Evolutionary conservation across 1,139 yeast species (phyloP), one percentile per base, ranked within the genome.

Genomic region (Torulaspora pretoriensis): DNA sequence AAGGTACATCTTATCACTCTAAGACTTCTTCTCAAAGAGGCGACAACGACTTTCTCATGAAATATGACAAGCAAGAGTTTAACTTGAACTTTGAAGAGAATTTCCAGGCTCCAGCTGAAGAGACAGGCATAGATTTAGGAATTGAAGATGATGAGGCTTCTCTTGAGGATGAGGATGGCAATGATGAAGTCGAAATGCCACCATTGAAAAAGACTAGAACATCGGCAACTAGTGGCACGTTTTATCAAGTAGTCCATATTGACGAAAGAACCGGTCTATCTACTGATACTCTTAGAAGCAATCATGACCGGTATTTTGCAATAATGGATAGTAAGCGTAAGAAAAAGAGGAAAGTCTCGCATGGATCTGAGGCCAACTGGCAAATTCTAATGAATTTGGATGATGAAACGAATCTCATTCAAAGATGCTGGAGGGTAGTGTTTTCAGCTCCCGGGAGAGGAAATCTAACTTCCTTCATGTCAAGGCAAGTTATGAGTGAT

Each of bases 251-350:
- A 12, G 40, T 61, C 2, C 49, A 43, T 36, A 19, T 42, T 19
- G 66, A 62, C 47, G 54, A 50, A 17, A 51, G 49, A 36, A 59
- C 54, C 3, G 57, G 62, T 16, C 33, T 57, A n/a, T 38, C 54
- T 7, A 62, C 62, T 2, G 65, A 60, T 6, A 40, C 40, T 9
- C 42, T 62, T 30, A 51, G 62, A 39, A 34, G 34, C 8, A 54
- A 59, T 34, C 53, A 51, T 43, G 55, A 47, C 10, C 40, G 47
- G 22, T 62, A 62, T 43, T 29, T 45, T 19, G 49, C 43, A 12
- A 12, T 33, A 1, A 62, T 62, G 66, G 49, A 46, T 10, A 12
- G 36, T 23, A 42, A 39, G 24, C 41, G 28, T 25, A 29, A 25
- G 40, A 27, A 33, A 25, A 40, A 37, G 25, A 43, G 17, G 36